Evolutionary conservation across 768 basidiomycete genomes (phyloP).

Genomic region (Suillus variegatus): DNA sequence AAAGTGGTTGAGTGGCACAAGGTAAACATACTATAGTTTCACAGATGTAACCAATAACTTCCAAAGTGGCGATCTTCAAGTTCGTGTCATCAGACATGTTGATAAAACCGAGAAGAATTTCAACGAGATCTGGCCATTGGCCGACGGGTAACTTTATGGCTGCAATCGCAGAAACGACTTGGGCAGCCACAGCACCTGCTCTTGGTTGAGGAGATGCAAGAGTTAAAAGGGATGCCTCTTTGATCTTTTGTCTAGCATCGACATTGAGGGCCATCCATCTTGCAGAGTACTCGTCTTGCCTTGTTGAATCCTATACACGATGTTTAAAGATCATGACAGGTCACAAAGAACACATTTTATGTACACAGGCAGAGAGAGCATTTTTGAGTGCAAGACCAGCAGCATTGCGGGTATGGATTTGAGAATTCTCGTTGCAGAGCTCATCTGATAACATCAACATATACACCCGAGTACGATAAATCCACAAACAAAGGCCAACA

Average conservation of each 20-base stretch:
- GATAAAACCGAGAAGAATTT: slow-evolving; percentile 83
- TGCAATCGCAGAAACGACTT: slow-evolving; percentile 93
- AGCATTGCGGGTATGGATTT: slow-evolving; percentile 82
- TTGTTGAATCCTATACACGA: slow-evolving; percentile 62
- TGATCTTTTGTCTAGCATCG: slow-evolving; percentile 77
- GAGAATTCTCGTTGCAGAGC: slow-evolving; percentile 72
- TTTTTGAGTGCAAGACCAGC: slow-evolving; percentile 98
- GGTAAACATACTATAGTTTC: slow-evolving; percentile 81
- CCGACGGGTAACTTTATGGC: slow-evolving; percentile 86
- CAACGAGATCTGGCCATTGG: slow-evolving; percentile 91
- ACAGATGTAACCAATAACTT: slow-evolving; percentile 97
- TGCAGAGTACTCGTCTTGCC: slow-evolving; percentile 73
- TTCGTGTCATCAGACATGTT: slow-evolving; percentile 71
- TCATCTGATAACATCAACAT: slow-evolving; percentile 90
- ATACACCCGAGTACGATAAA: slow-evolving; percentile 92
- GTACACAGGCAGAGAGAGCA: slow-evolving; percentile 84
- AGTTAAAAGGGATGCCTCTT: slow-evolving; percentile 81
- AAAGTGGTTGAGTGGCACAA: slow-evolving; percentile 8
- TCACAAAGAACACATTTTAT: slow-evolving; percentile 35
- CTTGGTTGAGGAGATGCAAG: slow-evolving; percentile 71
- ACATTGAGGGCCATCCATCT: slow-evolving; percentile 79
- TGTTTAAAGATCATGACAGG: slow-evolving; percentile 18
- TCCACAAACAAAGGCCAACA: slow-evolving; percentile 83
- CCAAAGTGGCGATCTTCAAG: slow-evolving; percentile 83
- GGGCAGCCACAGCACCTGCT: slow-evolving; percentile 86